A percentile compares a stretch with the other conserved stretches of the same genome.
These are phyloP conservation scores for Neofusicoccum kwambonambiense DNA, from an alignment of 2,329 filamentous ascomycete species.

Conservation along the genomic window DNA sequence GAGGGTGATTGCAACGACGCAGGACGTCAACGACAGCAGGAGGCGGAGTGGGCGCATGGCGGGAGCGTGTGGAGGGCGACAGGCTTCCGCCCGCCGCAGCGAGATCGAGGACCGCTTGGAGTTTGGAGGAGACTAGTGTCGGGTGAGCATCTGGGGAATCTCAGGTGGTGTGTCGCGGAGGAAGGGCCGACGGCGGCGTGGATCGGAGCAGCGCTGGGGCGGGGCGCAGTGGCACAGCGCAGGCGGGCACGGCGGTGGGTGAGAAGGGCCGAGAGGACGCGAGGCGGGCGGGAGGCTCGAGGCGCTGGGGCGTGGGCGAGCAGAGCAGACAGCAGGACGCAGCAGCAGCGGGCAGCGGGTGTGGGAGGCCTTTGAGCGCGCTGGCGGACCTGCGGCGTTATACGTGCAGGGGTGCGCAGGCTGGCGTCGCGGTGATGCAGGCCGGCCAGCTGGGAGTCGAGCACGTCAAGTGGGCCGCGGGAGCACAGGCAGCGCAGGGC, in stretches of 20 bases:
- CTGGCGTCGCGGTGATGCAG: constrained; percentile 3
- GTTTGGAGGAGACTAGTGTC: not conserved
- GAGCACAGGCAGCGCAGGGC: not conserved
- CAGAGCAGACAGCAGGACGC: no score
- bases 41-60: constrained; percentile 42
- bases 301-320: not conserved
- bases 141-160: constrained; percentile 15
- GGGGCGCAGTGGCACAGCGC: not conserved
- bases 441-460: not conserved
- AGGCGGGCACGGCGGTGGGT: not conserved
- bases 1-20: constrained; percentile 43
- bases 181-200: not conserved
- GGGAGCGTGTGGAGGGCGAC: not conserved
- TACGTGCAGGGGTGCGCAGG: not conserved
- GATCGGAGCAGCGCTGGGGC: not conserved
- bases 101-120: constrained; percentile 3
- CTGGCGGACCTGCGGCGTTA: not conserved
- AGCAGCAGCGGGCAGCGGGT: not conserved
- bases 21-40: constrained; percentile 44
- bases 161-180: constrained; percentile 6
- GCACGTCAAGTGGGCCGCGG: not conserved
- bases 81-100: constrained; percentile 10
- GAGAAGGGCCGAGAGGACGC: not conserved
- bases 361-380: not conserved
- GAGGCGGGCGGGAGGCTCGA: not conserved